These are phyloP conservation scores for Boletus reticulatus DNA, from an alignment of 768 basidiomycete species.

Conservation along the genomic window DNA sequence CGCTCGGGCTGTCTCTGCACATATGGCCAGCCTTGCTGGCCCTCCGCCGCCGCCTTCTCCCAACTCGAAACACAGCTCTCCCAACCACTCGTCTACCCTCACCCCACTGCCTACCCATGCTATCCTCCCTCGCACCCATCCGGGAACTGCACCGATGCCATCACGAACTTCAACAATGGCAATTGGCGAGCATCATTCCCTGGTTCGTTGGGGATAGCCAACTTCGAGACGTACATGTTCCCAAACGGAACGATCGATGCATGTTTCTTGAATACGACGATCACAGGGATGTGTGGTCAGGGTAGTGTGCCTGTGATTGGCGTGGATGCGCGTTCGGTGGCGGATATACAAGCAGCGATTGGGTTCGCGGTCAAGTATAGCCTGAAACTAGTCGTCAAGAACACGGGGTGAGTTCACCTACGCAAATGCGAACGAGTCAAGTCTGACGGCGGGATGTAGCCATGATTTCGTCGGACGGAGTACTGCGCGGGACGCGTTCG, in stretches of 20 bases:
- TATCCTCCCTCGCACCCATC: slow-evolving; percentile 37
- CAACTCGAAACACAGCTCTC: slow-evolving; percentile 38
- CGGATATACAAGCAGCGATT: slow-evolving; percentile 22
- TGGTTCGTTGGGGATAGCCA: slow-evolving; percentile 38
- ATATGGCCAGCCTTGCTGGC: slow-evolving; percentile 42
- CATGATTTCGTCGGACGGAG: slow-evolving; percentile 42
- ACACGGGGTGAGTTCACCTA: slow-evolving; percentile 15
- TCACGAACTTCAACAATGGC: slow-evolving; percentile 29
- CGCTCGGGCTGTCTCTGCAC: slow-evolving; percentile 36
- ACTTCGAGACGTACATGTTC: slow-evolving; percentile 35
- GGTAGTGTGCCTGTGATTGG: slow-evolving; percentile 19
- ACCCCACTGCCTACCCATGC: slow-evolving; percentile 40
- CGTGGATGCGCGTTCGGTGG: slow-evolving; percentile 17
- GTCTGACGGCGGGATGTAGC: slow-evolving; percentile 3
- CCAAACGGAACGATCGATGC: slow-evolving; percentile 45
- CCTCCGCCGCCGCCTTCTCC: slow-evolving; percentile 33
- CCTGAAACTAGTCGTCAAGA: slow-evolving; percentile 25
- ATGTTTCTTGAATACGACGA: slow-evolving; percentile 32
- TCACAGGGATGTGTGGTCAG: slow-evolving; percentile 19
- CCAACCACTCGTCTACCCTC: slow-evolving; percentile 42
- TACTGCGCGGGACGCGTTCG: slow-evolving; percentile 34
- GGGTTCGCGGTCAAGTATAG: slow-evolving; percentile 15
- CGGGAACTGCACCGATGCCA: slow-evolving; percentile 38
- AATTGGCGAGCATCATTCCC: slow-evolving; percentile 41
- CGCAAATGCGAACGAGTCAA: too few species aligned